Percentiles rank a stretch among this genome's conserved stretches.
Conservation (phyloP, 2,329 filamentous ascomycete species). For the Fusarium liriodendri region DNA sequence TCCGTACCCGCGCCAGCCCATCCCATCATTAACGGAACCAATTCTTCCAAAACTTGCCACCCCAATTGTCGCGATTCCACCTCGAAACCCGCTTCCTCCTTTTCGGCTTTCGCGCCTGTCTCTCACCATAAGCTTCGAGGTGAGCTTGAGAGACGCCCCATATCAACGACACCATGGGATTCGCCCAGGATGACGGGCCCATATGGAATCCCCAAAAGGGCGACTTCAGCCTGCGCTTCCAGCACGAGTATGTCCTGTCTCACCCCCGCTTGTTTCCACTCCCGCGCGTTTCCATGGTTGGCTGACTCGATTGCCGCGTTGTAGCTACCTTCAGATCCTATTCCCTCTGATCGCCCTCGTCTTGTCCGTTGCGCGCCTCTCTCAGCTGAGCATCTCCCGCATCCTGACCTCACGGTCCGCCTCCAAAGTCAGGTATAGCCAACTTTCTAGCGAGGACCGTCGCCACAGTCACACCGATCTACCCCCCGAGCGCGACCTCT, state of each 20-base stretch:
- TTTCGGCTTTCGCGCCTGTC: slow-evolving; percentile 19
- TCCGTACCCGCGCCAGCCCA: slow-evolving; percentile 16
- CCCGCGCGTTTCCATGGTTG: background rate
- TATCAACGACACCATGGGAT: slow-evolving; percentile 53
- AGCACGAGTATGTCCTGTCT: slow-evolving; percentile 69
- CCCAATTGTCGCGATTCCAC: slow-evolving; percentile 13
- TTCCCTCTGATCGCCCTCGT: slow-evolving; percentile 79
- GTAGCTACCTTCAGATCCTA: slow-evolving; percentile 69
- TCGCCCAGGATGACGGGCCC: slow-evolving; percentile 67
- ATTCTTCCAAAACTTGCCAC: slow-evolving; percentile 2
- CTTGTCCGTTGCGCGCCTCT: slow-evolving; percentile 76
- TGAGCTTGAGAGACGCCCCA: slow-evolving; percentile 30
- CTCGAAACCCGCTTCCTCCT: slow-evolving; percentile 10
- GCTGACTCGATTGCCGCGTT: slow-evolving; percentile 18
- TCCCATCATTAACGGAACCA: background rate
- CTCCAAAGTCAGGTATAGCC: slow-evolving; percentile 65
- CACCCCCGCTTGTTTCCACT: background rate
- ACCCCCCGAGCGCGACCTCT: slow-evolving; percentile 57
- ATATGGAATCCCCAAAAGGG: slow-evolving; percentile 67
- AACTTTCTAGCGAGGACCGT: slow-evolving; percentile 58
- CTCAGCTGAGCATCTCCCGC: slow-evolving; percentile 66
- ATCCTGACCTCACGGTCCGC: slow-evolving; percentile 60
- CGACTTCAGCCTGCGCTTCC: slow-evolving; percentile 73
- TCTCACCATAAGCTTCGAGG: slow-evolving; percentile 17
- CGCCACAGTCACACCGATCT: slow-evolving; percentile 63